Percentiles rank a stretch among this genome's conserved stretches.
These are phyloP conservation scores for Glebionis coronaria DNA, from an alignment of 129 eudicot genomes.

Conservation along the genomic window DNA sequence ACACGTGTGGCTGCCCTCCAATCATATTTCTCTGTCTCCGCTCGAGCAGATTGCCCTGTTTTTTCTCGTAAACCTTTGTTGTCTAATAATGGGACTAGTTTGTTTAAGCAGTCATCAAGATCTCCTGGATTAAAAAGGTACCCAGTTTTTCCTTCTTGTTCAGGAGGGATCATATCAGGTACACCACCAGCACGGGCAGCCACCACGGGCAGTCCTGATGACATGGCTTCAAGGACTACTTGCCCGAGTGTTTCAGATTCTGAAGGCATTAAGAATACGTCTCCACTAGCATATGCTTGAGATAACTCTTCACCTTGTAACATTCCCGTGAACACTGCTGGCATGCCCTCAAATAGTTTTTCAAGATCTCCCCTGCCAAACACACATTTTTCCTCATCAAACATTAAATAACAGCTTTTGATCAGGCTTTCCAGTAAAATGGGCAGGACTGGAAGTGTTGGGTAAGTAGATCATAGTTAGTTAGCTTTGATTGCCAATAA, in stretches of 20 bases:
- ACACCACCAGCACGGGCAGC: conserved; percentile 97
- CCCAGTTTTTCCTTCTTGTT: conserved; percentile 83
- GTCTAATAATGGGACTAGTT: conserved; percentile 59
- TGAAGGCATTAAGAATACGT: conserved; percentile 89
- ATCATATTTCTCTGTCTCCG: conserved; percentile 89
- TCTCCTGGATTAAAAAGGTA: conserved; percentile 76
- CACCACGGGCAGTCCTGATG: conserved; percentile 94
- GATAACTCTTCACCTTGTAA: conserved; percentile 91
- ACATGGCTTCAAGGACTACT: conserved; percentile 97
- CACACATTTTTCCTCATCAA: background rate
- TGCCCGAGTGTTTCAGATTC: conserved; percentile 97
- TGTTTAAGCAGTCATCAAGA: conserved; percentile 78
- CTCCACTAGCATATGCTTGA: conserved; percentile 96
- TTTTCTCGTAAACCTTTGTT: conserved; percentile 49
- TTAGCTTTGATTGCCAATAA: too few species aligned
- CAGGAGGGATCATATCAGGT: conserved; percentile 76
- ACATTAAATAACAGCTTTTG: background rate
- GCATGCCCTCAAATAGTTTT: conserved; percentile 71
- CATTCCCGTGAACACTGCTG: conserved; percentile 96
- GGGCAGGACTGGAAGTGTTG: background rate
- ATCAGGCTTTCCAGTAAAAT: background rate
- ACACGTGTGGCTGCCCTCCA: conserved; percentile 90
- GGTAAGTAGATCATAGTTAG: background rate
- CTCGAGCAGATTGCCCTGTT: conserved; percentile 79
- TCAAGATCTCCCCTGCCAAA: conserved; percentile 74